Evolutionary conservation across 352 stramenopile genomes (phyloP), one percentile per base, ranked within the genome.

Genomic region (Discostella stelligera): DNA sequence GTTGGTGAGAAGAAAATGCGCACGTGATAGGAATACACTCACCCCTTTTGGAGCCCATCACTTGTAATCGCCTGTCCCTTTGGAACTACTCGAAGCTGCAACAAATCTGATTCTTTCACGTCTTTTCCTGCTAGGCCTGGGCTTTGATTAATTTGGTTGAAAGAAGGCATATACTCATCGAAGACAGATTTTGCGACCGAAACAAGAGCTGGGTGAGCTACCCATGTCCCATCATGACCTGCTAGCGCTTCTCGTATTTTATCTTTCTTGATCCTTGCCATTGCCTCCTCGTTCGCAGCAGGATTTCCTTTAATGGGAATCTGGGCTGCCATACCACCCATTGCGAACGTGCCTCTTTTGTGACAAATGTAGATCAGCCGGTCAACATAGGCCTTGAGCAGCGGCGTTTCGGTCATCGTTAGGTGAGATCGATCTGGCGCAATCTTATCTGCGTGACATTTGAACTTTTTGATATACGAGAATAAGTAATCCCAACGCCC

Each of bases 401-500:
- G 96, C 20, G 94, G 95, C 69, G 94, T 96, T 20, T 81, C 74
- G 4, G 93, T 95, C 96, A 98, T 98, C 46, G 90, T 93, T 16
- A 98, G 89, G 71, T 95, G 90, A 61, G 89, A 91, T 27, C 96
- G 91, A 83, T 98, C 96, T 4, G 96, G 96, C 58, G 97, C 90
- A 37, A 98, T 89, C 67, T 96, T 97, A 83, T 95, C 87, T n/a
- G 75, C 46, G 79, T 97, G 94, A 78, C 94, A 94, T 77, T 95
- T 95, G 56, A 98, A 92, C 85, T 90, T 91, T 86, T 98, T 98
- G 78, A 98, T 98, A 87, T 97, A 98, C 37, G 93, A 97, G 83
- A 98, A 98, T 50, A 98, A 95, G 81, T 98, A 98, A 87, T 98
- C 96, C 95, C 95, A 98, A 61, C 96, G 94, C 27, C 96, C 96